Conservation (phyloP, 768 basidiomycete genomes). For the Podaxis sp. region DNA sequence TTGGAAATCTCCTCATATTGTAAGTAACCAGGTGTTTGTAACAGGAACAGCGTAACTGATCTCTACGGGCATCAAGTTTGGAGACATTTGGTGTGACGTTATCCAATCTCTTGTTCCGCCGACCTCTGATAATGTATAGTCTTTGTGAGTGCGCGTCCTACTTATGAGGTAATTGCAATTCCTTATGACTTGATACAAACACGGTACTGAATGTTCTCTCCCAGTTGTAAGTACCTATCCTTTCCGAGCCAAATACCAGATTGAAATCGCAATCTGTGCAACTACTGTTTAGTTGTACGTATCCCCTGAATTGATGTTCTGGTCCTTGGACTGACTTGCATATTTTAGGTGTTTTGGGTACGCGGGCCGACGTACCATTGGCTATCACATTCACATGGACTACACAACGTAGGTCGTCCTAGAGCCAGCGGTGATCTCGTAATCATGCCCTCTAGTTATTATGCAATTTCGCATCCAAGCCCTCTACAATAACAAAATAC, state of each 20-base stretch:
- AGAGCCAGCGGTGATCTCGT: background rate
- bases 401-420: constrained; percentile 21
- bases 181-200: background rate
- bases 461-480: constrained; percentile 27
- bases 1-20: constrained; percentile 21
- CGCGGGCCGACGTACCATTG: constrained; percentile 19
- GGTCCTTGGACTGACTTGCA: background rate
- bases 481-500: constrained; percentile 19
- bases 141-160: background rate
- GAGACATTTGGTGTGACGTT: background rate
- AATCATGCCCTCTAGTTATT: constrained; percentile 20
- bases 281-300: constrained; percentile 17
- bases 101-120: background rate
- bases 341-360: constrained; percentile 20
- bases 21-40: constrained; percentile 2
- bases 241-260: background rate
- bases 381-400: constrained; percentile 22
- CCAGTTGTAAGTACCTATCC: constrained; percentile 5
- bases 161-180: background rate
- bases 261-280: background rate
- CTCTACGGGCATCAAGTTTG: background rate
- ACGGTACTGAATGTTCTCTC: background rate
- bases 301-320: background rate
- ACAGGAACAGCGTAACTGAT: background rate
- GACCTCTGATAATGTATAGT: background rate